Base-by-base conservation (phyloP, 768 basidiomycete genomes). In the Coprinopsis marcescibilis region DNA sequence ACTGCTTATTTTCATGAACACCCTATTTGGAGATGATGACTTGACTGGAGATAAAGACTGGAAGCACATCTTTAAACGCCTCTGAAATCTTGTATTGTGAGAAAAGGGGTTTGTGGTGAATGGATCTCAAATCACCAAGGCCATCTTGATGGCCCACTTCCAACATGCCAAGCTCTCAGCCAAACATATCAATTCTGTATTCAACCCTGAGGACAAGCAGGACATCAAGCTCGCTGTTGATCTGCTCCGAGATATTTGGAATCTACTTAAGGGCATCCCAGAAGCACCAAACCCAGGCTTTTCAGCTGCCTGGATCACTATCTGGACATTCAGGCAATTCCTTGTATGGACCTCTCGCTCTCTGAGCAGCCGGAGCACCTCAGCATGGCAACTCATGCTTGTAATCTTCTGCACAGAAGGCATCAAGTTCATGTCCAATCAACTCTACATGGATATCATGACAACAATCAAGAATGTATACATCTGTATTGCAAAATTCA, bases 391-490 rank as follows among this genome's bases (percentile, higher is more conserved):
- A 55, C 61, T 0, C 65, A 68, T 41, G 52, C 69, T 3, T 40
- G 52, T 0, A 33, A 65, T 2, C 36, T 37, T 2, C 41, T 64
- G 7, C 60, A 52, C 46, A 34, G 43, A 5, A 14, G 26, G 2
- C 25, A 49, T 21, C 43, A 42, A 2, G 52, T 62, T 62, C 45
- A 55, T 70, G 20, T 59, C 61, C 0, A 54, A 46, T 1, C 52
- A 54, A 4, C 56, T 63, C 0, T 70, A 58, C 44, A 15, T 50
- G 1, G 64, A 72, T 46, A 51, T 69, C 33, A 57, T 60, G 56
- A 48, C 65, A 3, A 67, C 67, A 64, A 57, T 70, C 46, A 71
- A 68, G 54, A 70, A 70, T 45, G 57, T 48, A 0, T 67, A 50
- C 37, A 69, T 69, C 39, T 70, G 67, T 42, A 58, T 70, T 15